phyloP scores from a whole-genome alignment of 768 basidiomycete genomes.

The Russula compacta region DNA sequence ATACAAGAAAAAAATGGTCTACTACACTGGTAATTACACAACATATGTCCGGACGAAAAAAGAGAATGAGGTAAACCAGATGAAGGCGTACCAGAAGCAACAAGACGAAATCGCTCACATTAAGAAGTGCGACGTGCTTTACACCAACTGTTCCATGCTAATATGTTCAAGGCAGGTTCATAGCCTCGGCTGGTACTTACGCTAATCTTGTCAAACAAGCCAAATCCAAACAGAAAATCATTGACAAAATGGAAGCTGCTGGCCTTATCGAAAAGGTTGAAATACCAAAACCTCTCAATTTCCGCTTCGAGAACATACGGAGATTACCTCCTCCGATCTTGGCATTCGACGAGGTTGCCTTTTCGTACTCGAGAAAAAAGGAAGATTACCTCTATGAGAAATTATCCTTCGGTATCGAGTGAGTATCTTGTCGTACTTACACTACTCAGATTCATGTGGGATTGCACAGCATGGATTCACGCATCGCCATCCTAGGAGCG shows the following conservation, averaged over 20 bases:
- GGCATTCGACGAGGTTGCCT: slow-evolving; percentile 91
- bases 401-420: slow-evolving; percentile 98
- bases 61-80: slow-evolving; percentile 99
- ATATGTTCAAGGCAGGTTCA: slow-evolving; percentile 53
- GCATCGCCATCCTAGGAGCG: slow-evolving; percentile 91
- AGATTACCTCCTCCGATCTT: slow-evolving; percentile 96
- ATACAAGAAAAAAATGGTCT: slow-evolving; percentile 81
- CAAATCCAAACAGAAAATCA: slow-evolving; percentile 99
- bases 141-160: not conserved
- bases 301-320: slow-evolving; percentile 93
- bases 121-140: slow-evolving; percentile 62
- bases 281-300: slow-evolving; percentile 58
- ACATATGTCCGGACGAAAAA: slow-evolving; percentile 93
- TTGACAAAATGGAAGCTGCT: slow-evolving; percentile 99
- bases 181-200: slow-evolving; percentile 98
- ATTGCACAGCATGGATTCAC: slow-evolving; percentile 72
- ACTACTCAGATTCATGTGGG: slow-evolving; percentile 5
- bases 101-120: slow-evolving; percentile 98
- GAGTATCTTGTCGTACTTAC: slow-evolving; percentile 24
- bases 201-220: slow-evolving; percentile 98
- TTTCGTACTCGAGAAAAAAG: slow-evolving; percentile 88
- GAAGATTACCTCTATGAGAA: slow-evolving; percentile 81
- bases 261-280: slow-evolving; percentile 93
- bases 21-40: slow-evolving; percentile 94
- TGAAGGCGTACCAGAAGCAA: slow-evolving; percentile 98